Conservation (phyloP, 176 grass and related monocot species). For the Otatea glauca region DNA sequence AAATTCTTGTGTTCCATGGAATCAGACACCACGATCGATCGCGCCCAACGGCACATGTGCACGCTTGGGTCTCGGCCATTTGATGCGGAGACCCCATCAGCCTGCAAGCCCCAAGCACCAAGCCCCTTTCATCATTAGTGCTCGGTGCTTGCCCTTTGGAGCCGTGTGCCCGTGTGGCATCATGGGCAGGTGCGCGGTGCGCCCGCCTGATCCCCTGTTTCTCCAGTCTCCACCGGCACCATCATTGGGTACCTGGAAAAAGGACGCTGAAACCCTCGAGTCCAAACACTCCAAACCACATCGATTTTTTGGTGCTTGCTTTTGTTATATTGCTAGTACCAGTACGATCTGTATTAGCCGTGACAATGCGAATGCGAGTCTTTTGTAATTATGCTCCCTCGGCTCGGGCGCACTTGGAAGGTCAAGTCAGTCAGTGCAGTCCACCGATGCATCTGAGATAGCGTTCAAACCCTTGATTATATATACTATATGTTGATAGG, state of each 20-base stretch:
- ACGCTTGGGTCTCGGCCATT: not conserved
- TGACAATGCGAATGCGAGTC: not conserved
- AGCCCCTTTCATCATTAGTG: conserved; percentile 35
- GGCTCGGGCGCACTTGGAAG: not conserved
- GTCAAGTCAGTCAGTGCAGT: not conserved
- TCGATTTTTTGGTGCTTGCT: conserved; percentile 33
- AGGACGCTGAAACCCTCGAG: conserved; percentile 24
- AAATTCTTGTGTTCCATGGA: too few species aligned
- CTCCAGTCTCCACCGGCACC: conserved; percentile 34
- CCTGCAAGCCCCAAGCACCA: conserved; percentile 7
- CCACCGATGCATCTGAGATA: conserved; percentile 48
- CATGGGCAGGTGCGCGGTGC: not conserved
- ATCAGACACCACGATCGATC: not conserved
- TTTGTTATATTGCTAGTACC: not conserved
- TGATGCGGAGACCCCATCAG: conserved; percentile 5
- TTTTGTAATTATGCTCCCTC: conserved; percentile 2
- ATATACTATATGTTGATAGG: not conserved
- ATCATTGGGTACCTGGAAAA: conserved; percentile 29
- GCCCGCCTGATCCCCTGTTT: not conserved
- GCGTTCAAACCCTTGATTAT: conserved; percentile 46
- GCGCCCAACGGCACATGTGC: not conserved
- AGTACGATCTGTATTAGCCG: not conserved
- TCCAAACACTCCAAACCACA: conserved; percentile 29
- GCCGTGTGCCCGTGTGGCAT: conserved; percentile 4
- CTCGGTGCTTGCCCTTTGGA: conserved; percentile 26